Evolutionary conservation across 2,329 filamentous ascomycete genomes (phyloP).

Genomic region (Aureobasidium sp.): DNA sequence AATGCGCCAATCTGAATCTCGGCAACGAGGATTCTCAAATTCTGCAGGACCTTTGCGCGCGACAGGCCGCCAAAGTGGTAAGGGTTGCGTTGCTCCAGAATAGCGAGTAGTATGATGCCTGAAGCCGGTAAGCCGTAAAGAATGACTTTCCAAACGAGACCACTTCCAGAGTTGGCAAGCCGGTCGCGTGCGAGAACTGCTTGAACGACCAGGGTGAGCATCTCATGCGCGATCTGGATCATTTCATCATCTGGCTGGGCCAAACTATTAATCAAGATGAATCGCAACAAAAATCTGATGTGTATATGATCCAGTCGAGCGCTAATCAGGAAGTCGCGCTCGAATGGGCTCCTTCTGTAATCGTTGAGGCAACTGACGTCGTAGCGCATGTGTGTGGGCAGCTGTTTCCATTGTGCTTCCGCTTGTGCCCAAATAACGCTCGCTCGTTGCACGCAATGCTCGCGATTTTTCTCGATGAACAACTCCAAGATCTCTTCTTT

Average conservation of each 20-base stretch:
- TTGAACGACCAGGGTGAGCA: conserved; percentile 28
- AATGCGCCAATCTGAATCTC: conserved; percentile 28
- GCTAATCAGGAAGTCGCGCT: conserved; percentile 30
- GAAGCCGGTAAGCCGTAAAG: conserved; percentile 31
- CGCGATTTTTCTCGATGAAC: conserved; percentile 20
- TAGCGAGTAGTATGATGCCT: conserved; percentile 27
- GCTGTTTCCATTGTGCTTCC: conserved; percentile 23
- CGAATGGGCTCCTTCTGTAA: conserved; percentile 20
- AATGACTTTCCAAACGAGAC: conserved; percentile 31
- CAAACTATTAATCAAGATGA: conserved; percentile 21
- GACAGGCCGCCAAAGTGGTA: not conserved
- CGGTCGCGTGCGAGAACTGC: conserved; percentile 26
- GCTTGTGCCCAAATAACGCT: conserved; percentile 20
- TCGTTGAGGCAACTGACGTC: conserved; percentile 18
- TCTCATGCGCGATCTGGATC: conserved; percentile 24
- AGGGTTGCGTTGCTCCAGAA: conserved; percentile 21
- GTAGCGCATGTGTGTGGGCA: conserved; percentile 25
- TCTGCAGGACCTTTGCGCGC: conserved; percentile 24
- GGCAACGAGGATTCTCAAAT: conserved; percentile 28
- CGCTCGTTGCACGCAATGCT: conserved; percentile 14
- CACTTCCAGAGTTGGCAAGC: conserved; percentile 30
- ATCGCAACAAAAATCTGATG: conserved; percentile 28
- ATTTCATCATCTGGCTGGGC: conserved; percentile 24
- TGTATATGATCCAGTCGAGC: conserved; percentile 30
- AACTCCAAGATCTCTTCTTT: conserved; percentile 32